Base-by-base conservation (phyloP, 2,329 filamentous ascomycete genomes). In the Epicoccum nigrum region DNA sequence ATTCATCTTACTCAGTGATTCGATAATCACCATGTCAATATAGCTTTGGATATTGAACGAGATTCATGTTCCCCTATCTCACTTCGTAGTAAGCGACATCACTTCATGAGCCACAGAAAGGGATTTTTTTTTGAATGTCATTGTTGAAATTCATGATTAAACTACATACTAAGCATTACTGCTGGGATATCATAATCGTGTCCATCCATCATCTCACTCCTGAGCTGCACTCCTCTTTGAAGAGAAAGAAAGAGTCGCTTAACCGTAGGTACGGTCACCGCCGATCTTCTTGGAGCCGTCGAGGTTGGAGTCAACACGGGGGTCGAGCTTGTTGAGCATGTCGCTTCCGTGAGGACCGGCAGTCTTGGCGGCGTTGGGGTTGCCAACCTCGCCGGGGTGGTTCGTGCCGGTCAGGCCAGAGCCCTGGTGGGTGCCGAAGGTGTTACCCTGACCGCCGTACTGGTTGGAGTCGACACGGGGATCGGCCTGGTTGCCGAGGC, bases 251-350 rank as follows among this genome's bases (percentile, higher is more conserved):
- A 21, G 16, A 53, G 38, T 35, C 34, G 43, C 48, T 59, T 60
- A 60, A 40, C 48, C 58, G 49, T 59, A 60, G 33, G 65, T 68
- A 30, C 55, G 52, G 58, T 69, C 62, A 45, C 62, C 65, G 20
- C 67, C 68, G 25, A 56, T 41, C 9, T 62, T 69, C 59, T 67
- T 70, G 54, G 58, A 64, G 9, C 67, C 68, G 40, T 73, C 68
- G 8, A 65, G 60, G 42, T 74, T 62, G 13, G 62, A 63, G 57
- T 74, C 72, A 13, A 75, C 71, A 17, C 69, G 62, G 11, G 71
- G 71, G 37, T 74, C 71, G 4, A 62, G 35, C 60, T 74, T 72
- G 63, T 73, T 73, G 30, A 69, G 12, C 21, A 73, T 6, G 45
- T 73, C 53, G 45, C 51, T 61, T 32, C 60, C 59, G 63, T 74